phyloP scores from a whole-genome alignment of 2,329 filamentous ascomycete species.

The Phialemonium atrogriseum region DNA sequence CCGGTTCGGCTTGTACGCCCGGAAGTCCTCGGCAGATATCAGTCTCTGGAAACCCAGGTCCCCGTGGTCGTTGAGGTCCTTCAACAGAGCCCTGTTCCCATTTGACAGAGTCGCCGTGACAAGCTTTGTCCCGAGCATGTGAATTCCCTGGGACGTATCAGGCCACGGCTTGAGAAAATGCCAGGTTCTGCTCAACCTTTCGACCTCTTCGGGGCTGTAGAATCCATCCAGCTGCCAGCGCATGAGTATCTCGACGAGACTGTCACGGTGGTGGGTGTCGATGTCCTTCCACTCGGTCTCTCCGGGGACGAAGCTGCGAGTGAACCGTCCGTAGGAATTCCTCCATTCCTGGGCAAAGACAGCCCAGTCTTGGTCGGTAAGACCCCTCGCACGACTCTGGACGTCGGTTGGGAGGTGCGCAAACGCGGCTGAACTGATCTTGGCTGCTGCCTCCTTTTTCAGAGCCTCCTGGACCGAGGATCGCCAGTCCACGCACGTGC shows the following conservation, averaged over 20 bases:
- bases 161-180: constrained; percentile 64
- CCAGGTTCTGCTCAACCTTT: constrained; percentile 60
- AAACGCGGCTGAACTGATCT: constrained; percentile 35
- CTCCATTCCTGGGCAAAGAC: constrained; percentile 65
- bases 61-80: constrained; percentile 53
- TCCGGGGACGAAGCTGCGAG: constrained; percentile 37
- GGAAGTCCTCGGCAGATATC: constrained; percentile 62
- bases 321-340: constrained; percentile 54
- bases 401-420: constrained; percentile 35
- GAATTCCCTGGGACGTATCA: constrained; percentile 51
- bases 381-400: constrained; percentile 36
- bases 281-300: constrained; percentile 55
- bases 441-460: constrained; percentile 35
- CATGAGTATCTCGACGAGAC: constrained; percentile 49
- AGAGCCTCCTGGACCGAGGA: constrained; percentile 55
- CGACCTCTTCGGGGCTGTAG: constrained; percentile 54
- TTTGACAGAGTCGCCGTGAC: constrained; percentile 65
- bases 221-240: constrained; percentile 48
- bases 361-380: constrained; percentile 50
- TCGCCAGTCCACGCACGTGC: constrained; percentile 76
- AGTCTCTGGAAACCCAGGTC: constrained; percentile 53
- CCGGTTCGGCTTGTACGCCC: constrained; percentile 65
- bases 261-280: constrained; percentile 61
- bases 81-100: constrained; percentile 59
- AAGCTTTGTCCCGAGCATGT: constrained; percentile 41